Evolutionary conservation across 345 rosid genomes (phyloP), one percentile per base, ranked within the genome.

Genomic region (Turritis glabra): DNA sequence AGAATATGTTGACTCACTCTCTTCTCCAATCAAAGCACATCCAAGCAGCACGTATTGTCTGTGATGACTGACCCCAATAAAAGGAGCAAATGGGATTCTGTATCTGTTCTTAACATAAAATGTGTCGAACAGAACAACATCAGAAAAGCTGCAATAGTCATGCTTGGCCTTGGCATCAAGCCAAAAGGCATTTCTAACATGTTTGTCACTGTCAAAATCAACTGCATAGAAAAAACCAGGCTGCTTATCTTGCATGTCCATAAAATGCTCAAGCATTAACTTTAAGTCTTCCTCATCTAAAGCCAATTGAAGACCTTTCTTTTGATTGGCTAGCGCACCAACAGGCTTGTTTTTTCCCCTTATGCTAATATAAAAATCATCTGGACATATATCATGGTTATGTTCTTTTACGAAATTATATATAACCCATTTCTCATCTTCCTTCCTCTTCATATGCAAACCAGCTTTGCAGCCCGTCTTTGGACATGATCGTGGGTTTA

Each of bases 181-280:
- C 90, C 87, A 86, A 37, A 82, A 50, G 25, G 81, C 67, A 65
- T 77, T 86, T 72, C 71, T 81, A 59, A 86, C 38, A 43, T 63
- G 75, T 25, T 67, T 78, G 0, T 22, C 78, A 22, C 33, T 44
- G 41, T 82, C 82, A 19, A 83, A 32, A 67, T 85, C 89, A 17
- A 85, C 53, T 0, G 89, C 84, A 59, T 85, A 81, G 75, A 81
- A 83, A 64, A 83, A 85, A 46, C 85, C 85, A 21, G 87, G 81
- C 76, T 83, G 83, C 65, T 72, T 46, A n/a, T 66, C 79, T 57
- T 85, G 83, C 81, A 81, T 81, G 0, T 40, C 70, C 75, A 29
- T 48, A 30, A 73, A 73, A 79, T 55, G 40, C 7, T 68, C 75
- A 0, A 79, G 71, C 67, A 79, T 7, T 8, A 74, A 5, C 63